Evolutionary conservation across 208 protist genomes (phyloP).

Genomic region (Sergeia podlipaevii): DNA sequence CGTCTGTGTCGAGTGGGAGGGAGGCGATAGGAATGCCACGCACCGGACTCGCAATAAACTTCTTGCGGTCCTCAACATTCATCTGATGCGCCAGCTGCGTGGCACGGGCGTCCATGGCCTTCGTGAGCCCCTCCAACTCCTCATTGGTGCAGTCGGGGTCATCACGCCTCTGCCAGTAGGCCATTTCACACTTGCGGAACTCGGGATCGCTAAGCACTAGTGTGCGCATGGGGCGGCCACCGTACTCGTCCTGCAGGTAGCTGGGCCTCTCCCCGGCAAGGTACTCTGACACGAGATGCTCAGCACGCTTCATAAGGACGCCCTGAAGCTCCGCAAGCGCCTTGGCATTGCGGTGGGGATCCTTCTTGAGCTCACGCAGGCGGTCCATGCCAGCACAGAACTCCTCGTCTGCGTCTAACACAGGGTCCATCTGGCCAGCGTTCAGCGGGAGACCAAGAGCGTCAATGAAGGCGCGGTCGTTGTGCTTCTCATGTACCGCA

Average conservation of each 20-base stretch:
- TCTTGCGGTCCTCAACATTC: slow-evolving; percentile 12
- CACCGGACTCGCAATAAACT: slow-evolving; percentile 14
- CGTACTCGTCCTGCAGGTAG: slow-evolving; percentile 32
- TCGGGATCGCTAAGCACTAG: slow-evolving; percentile 43
- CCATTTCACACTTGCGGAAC: slow-evolving; percentile 35
- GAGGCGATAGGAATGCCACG: slow-evolving; percentile 7
- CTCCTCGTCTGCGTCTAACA: slow-evolving; percentile 58
- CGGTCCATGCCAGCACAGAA: slow-evolving; percentile 38
- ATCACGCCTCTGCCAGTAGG: slow-evolving; percentile 27
- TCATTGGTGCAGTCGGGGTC: slow-evolving; percentile 22
- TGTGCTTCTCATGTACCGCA: slow-evolving; percentile 21
- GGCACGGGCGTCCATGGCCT: slow-evolving; percentile 24
- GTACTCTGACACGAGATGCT: slow-evolving; percentile 8
- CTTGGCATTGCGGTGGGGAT: slow-evolving; percentile 22
- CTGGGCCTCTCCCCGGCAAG: slow-evolving; percentile 10
- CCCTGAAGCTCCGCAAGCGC: slow-evolving; percentile 26
- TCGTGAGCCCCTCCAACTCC: slow-evolving; percentile 23
- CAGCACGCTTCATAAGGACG: slow-evolving; percentile 27
- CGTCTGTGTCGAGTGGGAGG: slow-evolving; percentile 41
- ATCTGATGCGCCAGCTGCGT: slow-evolving; percentile 17
- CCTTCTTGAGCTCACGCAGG: slow-evolving; percentile 19
- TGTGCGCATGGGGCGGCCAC: slow-evolving; percentile 24
- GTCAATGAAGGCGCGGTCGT: slow-evolving; percentile 59
- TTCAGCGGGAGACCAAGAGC: slow-evolving; percentile 50
- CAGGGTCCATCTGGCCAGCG: no score